A percentile compares a stretch with the other conserved stretches of the same genome.
Conservation (phyloP, 345 rosid genomes). For the Rhizophora apiculata region DNA sequence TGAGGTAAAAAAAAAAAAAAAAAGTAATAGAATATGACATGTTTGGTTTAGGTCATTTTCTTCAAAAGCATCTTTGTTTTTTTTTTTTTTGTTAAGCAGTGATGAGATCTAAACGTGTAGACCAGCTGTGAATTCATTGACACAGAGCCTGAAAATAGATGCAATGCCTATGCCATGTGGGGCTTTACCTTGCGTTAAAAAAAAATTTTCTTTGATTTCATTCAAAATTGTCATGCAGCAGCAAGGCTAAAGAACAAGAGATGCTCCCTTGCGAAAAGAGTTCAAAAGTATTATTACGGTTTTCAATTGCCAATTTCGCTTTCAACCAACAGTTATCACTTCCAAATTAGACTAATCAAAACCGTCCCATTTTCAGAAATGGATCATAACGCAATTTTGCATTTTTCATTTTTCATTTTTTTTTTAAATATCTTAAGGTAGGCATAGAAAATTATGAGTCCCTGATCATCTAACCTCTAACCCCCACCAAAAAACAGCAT, state of each 20-base stretch:
- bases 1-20: neutral
- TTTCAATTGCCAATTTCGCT: slow-evolving; percentile 12
- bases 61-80: neutral
- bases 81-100: neutral
- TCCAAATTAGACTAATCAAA: slow-evolving; percentile 23
- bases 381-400: neutral
- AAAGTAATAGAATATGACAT: slow-evolving; percentile 8
- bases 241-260: slow-evolving; percentile 8
- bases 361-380: slow-evolving; percentile 5
- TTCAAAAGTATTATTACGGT: slow-evolving; percentile 11
- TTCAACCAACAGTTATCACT: slow-evolving; percentile 24
- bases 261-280: slow-evolving; percentile 8
- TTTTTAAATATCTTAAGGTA: too few species aligned
- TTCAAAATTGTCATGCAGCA: slow-evolving; percentile 21
- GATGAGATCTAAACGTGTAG: slow-evolving; percentile 7
- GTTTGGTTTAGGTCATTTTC: slow-evolving; percentile 47
- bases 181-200: slow-evolving; percentile 15
- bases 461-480: too few species aligned
- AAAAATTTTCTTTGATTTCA: slow-evolving; percentile 18
- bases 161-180: slow-evolving; percentile 18
- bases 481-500: too few species aligned
- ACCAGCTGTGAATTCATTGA: slow-evolving; percentile 9
- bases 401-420: too few species aligned
- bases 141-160: neutral
- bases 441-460: too few species aligned